These are phyloP conservation scores for Pseudogymnoascus sp. DNA, from an alignment of 2,329 filamentous ascomycete species.

Conservation along the genomic window DNA sequence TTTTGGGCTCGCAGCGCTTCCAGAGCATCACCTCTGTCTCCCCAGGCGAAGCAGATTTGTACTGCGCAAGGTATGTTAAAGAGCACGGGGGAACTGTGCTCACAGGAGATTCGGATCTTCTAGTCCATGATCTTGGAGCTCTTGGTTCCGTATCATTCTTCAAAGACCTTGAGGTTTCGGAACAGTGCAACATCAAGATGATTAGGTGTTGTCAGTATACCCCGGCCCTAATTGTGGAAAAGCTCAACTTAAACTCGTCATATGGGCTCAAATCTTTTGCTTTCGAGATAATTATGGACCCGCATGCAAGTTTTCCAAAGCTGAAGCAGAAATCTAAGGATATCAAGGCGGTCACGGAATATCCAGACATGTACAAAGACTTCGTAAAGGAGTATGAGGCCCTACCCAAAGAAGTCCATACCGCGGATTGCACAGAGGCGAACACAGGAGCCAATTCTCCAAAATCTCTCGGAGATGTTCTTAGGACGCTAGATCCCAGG, in stretches of 20 bases:
- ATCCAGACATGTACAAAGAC: slow-evolving; percentile 17
- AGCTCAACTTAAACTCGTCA: slow-evolving; percentile 34
- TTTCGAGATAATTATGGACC: slow-evolving; percentile 27
- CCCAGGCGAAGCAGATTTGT: slow-evolving; percentile 77
- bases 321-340: slow-evolving; percentile 20
- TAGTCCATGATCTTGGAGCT: slow-evolving; percentile 62
- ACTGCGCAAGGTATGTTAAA: slow-evolving; percentile 62
- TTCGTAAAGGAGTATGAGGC: slow-evolving; percentile 25
- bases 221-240: slow-evolving; percentile 37
- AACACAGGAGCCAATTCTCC: slow-evolving; percentile 2
- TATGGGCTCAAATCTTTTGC: slow-evolving; percentile 33
- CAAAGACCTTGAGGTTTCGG: slow-evolving; percentile 43
- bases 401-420: background rate
- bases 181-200: slow-evolving; percentile 16
- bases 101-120: slow-evolving; percentile 81
- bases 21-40: slow-evolving; percentile 48
- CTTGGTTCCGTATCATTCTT: slow-evolving; percentile 61
- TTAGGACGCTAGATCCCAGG: slow-evolving; percentile 37
- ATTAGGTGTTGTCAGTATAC: slow-evolving; percentile 29
- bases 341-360: slow-evolving; percentile 16
- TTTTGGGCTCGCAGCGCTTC: slow-evolving; percentile 42
- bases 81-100: slow-evolving; percentile 50
- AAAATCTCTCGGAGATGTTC: slow-evolving; percentile 9
- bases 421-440: background rate
- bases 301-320: slow-evolving; percentile 21